These are phyloP conservation scores for Penicillium sp. DNA, from an alignment of 2,329 filamentous ascomycete species.

Conservation along the genomic window DNA sequence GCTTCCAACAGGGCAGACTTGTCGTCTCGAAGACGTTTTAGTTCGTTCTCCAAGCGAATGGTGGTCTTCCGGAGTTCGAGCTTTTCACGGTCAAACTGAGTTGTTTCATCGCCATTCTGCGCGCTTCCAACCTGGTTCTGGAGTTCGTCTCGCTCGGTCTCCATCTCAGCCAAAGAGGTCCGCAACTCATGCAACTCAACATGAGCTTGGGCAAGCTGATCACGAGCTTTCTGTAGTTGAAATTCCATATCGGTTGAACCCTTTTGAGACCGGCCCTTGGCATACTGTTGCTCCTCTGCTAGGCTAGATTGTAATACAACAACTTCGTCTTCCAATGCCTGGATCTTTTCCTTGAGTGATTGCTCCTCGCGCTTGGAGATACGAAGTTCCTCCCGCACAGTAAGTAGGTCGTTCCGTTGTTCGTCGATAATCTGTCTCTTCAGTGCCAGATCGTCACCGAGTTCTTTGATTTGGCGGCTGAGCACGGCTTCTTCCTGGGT, in stretches of 20 bases:
- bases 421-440: conserved; percentile 66
- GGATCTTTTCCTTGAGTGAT: conserved; percentile 63
- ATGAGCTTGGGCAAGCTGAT: conserved; percentile 60
- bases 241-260: conserved; percentile 60
- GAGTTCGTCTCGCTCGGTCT: conserved; percentile 67
- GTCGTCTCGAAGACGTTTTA: conserved; percentile 65
- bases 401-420: conserved; percentile 65
- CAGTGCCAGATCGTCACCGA: conserved; percentile 69
- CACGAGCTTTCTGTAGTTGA: conserved; percentile 61
- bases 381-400: conserved; percentile 69
- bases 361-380: conserved; percentile 65
- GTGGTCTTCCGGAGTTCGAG: conserved; percentile 68
- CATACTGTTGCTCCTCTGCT: conserved; percentile 65
- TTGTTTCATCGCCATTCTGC: conserved; percentile 57
- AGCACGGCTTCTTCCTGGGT: conserved; percentile 69
- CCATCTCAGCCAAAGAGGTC: conserved; percentile 57
- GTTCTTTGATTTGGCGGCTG: conserved; percentile 70
- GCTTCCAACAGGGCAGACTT: conserved; percentile 59
- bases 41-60: conserved; percentile 66
- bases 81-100: conserved; percentile 67
- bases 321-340: conserved; percentile 73
- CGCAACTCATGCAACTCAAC: conserved; percentile 62
- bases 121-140: conserved; percentile 59
- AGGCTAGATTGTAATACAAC: conserved; percentile 67
- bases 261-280: conserved; percentile 57